Evolutionary conservation across 2,329 filamentous ascomycete species (phyloP).

Genomic region (Paecilomyces sp.): DNA sequence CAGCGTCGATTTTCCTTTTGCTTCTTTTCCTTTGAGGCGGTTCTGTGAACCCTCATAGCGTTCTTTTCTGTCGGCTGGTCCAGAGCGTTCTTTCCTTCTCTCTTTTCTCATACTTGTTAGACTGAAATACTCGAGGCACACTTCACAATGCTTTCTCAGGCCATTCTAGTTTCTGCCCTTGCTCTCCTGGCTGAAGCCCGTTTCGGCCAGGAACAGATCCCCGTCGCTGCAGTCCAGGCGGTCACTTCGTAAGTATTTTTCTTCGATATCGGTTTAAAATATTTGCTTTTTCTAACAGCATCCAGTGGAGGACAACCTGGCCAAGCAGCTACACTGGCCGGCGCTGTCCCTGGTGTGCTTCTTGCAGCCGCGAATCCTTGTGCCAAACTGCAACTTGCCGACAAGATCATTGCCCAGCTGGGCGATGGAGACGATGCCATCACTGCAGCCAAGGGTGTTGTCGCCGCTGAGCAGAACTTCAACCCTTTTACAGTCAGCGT

Average conservation of each 20-base stretch:
- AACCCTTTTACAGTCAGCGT: conserved; percentile 57
- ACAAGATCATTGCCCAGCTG: conserved; percentile 56
- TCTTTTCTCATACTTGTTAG: neutral
- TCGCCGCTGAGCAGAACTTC: conserved; percentile 66
- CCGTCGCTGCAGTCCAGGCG: neutral
- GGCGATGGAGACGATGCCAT: conserved; percentile 55
- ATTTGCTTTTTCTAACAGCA: neutral
- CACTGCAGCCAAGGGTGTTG: conserved; percentile 55
- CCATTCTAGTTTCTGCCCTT: neutral
- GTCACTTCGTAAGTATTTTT: neutral
- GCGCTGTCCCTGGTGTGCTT: conserved; percentile 54
- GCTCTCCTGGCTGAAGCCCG: neutral
- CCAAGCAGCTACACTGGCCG: conserved; percentile 57
- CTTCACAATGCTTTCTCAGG: neutral
- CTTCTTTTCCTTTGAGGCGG: neutral
- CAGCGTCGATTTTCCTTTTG: neutral
- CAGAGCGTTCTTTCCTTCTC: neutral
- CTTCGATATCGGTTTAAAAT: neutral
- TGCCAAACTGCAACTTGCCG: conserved; percentile 57
- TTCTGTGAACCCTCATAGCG: neutral
- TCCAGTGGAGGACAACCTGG: conserved; percentile 45
- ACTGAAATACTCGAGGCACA: neutral
- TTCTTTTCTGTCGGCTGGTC: neutral
- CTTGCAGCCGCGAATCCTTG: conserved; percentile 61
- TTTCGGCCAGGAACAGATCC: neutral